phyloP scores from a whole-genome alignment of 2,329 filamentous ascomycete genomes.

The Pseudogymnoascus verrucosus region DNA sequence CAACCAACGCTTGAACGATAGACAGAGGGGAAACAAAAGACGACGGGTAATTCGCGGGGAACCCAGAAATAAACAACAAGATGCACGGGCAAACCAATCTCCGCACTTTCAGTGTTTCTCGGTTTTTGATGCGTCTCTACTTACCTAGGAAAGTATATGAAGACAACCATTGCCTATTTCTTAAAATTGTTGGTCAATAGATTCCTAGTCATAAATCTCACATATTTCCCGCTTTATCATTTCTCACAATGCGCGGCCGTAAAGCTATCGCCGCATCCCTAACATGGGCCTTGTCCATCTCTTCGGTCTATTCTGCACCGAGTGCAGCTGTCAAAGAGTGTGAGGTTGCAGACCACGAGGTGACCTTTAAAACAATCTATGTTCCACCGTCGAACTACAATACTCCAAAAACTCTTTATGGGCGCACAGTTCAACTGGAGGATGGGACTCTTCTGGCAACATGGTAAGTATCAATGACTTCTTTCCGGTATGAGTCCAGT shows the following conservation, averaged over 20 bases:
- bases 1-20: not conserved
- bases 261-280: not conserved
- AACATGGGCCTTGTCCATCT: not conserved
- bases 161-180: not conserved
- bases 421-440: slow-evolving; percentile 18
- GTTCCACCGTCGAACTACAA: slow-evolving; percentile 11
- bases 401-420: slow-evolving; percentile 17
- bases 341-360: not conserved
- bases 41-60: slow-evolving; percentile 3
- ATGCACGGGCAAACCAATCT: not conserved
- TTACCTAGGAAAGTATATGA: not conserved
- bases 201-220: not conserved
- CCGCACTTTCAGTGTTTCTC: not conserved
- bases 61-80: not conserved
- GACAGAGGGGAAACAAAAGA: not conserved
- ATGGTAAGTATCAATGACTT: slow-evolving; percentile 30
- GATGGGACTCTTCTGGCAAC: slow-evolving; percentile 36
- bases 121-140: not conserved
- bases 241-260: not conserved
- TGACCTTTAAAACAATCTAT: slow-evolving; percentile 11
- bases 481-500: not conserved
- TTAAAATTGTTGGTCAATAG: not conserved
- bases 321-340: not conserved
- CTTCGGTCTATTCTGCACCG: not conserved
- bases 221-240: not conserved